Conservation (phyloP, 2,329 filamentous ascomycete genomes). For the Beauveria sp. region DNA sequence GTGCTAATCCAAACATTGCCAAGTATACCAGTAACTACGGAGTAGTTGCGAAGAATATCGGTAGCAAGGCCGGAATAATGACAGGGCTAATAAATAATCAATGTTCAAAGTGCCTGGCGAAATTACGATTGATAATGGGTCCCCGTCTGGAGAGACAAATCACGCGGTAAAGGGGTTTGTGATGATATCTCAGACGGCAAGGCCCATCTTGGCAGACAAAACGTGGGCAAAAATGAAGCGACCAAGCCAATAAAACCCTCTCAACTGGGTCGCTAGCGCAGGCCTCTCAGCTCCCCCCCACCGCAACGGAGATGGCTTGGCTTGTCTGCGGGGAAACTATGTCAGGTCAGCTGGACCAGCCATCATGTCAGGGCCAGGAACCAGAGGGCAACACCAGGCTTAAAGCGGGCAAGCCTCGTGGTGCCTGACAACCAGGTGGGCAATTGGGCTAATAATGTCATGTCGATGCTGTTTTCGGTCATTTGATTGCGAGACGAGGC, state of each 20-base stretch:
- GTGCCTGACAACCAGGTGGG: neutral
- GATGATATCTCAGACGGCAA: neutral
- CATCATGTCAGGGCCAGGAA: constrained; percentile 12
- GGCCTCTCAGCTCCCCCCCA: no score
- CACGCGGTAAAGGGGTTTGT: neutral
- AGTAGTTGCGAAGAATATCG: no score
- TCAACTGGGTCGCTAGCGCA: neutral
- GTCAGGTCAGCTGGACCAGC: constrained; percentile 10
- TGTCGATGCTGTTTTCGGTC: no score
- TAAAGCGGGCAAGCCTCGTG: neutral
- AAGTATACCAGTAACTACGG: neutral
- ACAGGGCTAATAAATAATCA: no score
- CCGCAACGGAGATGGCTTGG: no score
- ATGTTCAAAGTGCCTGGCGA: neutral
- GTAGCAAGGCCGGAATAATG: no score
- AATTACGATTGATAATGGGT: neutral
- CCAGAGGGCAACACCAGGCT: neutral
- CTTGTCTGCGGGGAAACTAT: constrained; percentile 2
- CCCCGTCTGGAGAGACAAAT: neutral
- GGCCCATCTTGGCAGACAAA: neutral
- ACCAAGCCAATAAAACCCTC: neutral
- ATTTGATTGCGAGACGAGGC: neutral
- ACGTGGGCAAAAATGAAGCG: neutral
- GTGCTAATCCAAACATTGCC: neutral
- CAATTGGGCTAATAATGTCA: no score